Evolutionary conservation across 805 yeast genomes (phyloP), one percentile per base, ranked within the genome.

Genomic region (Saturnispora ahearnii): DNA sequence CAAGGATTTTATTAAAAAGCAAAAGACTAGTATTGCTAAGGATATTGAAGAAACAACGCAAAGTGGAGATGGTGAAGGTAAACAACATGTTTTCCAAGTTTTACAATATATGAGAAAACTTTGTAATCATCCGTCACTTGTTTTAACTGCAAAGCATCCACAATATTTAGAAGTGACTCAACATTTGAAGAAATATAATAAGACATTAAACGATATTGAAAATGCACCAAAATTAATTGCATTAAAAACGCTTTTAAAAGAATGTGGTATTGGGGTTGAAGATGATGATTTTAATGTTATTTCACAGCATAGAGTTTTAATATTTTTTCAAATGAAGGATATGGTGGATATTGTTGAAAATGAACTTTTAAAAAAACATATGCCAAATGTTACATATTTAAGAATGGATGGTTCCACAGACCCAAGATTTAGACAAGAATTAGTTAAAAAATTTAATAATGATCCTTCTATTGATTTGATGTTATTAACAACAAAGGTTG

Each of bases 391-490:
- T 2, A 83, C 96, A 0, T 93, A 87, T 61, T 82, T 93, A 93
- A 77, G 99, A 56, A 72, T 93, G 56, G 99, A 93, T 65, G 98
- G 99, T 51, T 78, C 87, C 52, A 86, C 95, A 2, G 98, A 93
- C 54, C 95, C 97, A 12, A 77, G 95, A 54, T 84, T 84, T 53
- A 80, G 99, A 62, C 98, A 91, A 63, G 81, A 82, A 32, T 84
- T 93, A 58, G 99, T 93, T 13, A 80, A 85, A 44, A 84, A 87
- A 61, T 93, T 93, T 70, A 93, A 95, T 59, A 89, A 82, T 53
- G 99, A 93, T 65, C 99, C 99, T 3, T 89, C 97, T 0, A 93
- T 93, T 57, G 99, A 93, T 67, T 89, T 95, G 21, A 66, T 93
- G 46, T 70, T 93, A 41, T 71, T 93, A 58, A 95, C 99, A 0